phyloP scores from a whole-genome alignment of 257 asterid genomes.

The Nicotiana sylvestris region DNA sequence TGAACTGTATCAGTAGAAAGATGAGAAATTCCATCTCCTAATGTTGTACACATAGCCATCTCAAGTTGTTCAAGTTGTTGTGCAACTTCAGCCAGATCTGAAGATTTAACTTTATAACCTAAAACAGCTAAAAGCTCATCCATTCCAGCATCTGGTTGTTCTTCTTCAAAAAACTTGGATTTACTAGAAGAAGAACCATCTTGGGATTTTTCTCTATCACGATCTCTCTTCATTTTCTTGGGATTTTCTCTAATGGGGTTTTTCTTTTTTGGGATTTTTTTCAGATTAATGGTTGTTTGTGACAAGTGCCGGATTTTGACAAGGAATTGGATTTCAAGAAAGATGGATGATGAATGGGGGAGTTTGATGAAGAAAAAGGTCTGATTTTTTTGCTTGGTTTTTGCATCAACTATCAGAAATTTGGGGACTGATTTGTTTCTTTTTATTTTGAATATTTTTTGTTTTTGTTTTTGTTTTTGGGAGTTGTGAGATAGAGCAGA shows the following conservation, averaged over 20 bases:
- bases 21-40: conserved; percentile 49
- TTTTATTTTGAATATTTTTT: too few relatives aligned
- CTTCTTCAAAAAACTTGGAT: conserved; percentile 50
- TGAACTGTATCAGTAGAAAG: conserved; percentile 47
- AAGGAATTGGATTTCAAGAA: conserved; percentile 38
- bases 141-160: conserved; percentile 53
- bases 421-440: background rate
- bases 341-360: conserved; percentile 32
- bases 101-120: conserved; percentile 70
- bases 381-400: conserved; percentile 37
- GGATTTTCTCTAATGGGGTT: background rate
- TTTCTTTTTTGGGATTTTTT: background rate
- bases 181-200: conserved; percentile 21
- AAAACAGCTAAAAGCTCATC: conserved; percentile 74
- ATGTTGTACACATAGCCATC: conserved; percentile 54
- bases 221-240: conserved; percentile 57
- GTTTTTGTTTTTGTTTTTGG: background rate
- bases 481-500: conserved; percentile 12
- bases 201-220: conserved; percentile 38
- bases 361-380: conserved; percentile 1
- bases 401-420: conserved; percentile 32
- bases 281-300: background rate
- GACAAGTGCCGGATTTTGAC: background rate
- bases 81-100: conserved; percentile 79
- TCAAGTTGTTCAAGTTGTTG: conserved; percentile 62